Evolutionary conservation across 2,329 filamentous ascomycete genomes (phyloP), one percentile per base, ranked within the genome.

Genomic region (Sporothrix euskadiensis): DNA sequence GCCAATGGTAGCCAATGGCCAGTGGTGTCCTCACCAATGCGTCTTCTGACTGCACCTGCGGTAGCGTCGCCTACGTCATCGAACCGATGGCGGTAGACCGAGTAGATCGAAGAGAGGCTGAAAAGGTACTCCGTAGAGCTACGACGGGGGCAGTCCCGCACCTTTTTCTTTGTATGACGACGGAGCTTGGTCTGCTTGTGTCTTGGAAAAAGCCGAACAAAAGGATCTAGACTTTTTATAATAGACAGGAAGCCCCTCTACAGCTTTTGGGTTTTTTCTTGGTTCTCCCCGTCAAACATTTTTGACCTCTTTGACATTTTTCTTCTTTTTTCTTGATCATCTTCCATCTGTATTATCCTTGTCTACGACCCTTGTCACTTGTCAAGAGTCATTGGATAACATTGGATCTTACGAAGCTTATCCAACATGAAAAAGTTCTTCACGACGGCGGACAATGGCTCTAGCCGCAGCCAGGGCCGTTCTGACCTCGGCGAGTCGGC

Each of bases 31-130:
- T 7, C 8, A 47, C 19, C 8, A 22, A 4, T 8, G 14, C 44
- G 44, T 52, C 65, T 68, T 14, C n/a, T 65, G 61, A 65, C 61
- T 65, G 32, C 41, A 30, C 39, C 61, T 16, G 22, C n/a, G 14
- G 47, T 47, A 44, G 57, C 32, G 61, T 66, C 39, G 39, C 61
- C 61, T 66, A 66, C 61, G 61, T 66, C 61, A 66, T 66, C 61
- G 61, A 66, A n/a, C 44, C 61, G 61, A 66, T 66, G 61, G 61
- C 22, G 61, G 61, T 30, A 47, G 61, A 66, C 47, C 61, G 65
- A 52, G 14, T 10, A 52, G 41, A 52, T 68, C 26, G 65, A 16
- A 22, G n/a, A 10, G n/a, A 30, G n/a, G n/a, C 26, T 26, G 4
- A 4, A 16, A 52, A 52, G 12, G 47, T n/a, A 52, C 47, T 52